Evolutionary conservation across 2,329 filamentous ascomycete genomes (phyloP).

Genomic region (Epichloe festucae): DNA sequence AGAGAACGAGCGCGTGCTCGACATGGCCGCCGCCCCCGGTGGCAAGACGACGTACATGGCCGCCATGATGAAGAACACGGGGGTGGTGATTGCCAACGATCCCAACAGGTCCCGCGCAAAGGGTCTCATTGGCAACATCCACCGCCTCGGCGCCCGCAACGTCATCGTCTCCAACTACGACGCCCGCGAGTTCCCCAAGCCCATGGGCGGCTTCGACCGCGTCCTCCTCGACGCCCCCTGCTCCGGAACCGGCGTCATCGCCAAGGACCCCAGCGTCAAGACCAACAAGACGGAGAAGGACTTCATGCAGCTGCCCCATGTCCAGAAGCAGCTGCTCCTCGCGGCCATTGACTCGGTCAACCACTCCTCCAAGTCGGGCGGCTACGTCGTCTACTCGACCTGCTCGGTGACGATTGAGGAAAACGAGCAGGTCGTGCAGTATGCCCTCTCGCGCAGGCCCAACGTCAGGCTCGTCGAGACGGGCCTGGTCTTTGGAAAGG

Average conservation of each 20-base stretch:
- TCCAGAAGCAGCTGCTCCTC: constrained; percentile 87
- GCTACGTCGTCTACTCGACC: constrained; percentile 93
- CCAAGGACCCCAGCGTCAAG: constrained; percentile 93
- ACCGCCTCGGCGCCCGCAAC: constrained; percentile 86
- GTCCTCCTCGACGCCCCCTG: constrained; percentile 91
- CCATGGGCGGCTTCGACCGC: constrained; percentile 91
- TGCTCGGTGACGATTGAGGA: constrained; percentile 92
- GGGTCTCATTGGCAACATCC: constrained; percentile 95
- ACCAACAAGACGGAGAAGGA: constrained; percentile 96
- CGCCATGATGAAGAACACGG: constrained; percentile 61
- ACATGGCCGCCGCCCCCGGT: constrained; percentile 30
- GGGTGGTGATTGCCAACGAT: constrained; percentile 92
- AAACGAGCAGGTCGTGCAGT: constrained; percentile 81
- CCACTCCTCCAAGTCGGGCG: constrained; percentile 81
- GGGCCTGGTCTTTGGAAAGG: constrained; percentile 76
- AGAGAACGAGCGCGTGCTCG: constrained; percentile 80
- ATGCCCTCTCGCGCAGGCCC: constrained; percentile 78
- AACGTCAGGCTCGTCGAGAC: constrained; percentile 92
- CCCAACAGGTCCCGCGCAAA: constrained; percentile 86
- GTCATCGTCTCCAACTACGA: constrained; percentile 93
- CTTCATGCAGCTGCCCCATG: constrained; percentile 84
- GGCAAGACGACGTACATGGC: constrained; percentile 46
- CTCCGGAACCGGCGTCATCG: constrained; percentile 93
- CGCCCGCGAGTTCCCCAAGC: constrained; percentile 82
- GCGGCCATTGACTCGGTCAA: constrained; percentile 92